Base-by-base conservation (phyloP, 768 basidiomycete species). In the Auriculariales sp. region DNA sequence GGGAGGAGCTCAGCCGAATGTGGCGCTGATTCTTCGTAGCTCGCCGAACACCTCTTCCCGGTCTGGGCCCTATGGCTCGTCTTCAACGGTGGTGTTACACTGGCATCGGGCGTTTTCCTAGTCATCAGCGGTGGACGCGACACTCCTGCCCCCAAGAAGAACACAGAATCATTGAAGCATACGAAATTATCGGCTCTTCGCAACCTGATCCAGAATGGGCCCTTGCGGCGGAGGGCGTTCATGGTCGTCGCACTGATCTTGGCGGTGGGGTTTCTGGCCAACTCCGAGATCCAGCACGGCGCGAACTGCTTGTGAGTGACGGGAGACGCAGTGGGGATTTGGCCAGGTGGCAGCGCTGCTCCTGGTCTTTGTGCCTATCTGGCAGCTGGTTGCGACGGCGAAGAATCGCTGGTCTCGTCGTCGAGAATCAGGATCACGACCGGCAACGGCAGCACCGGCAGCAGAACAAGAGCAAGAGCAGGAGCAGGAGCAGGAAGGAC, bases 361-460 rank as follows among this genome's bases (percentile, higher is more conserved):
- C 12, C 39, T 44, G 4, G 39, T 44, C 22, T 25, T 44, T 0
- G 39, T 44, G 2, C 39, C 39, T 2, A 44, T 44, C 15, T 44
- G 39, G 39, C 39, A 44, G 39, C 22, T 44, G 22, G 39, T 44
- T 25, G 39, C 27, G 0, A 25, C 27, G 39, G 22, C 27, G 5
- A 44, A 44, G 3, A 12, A 44, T 24, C 39, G 39, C 4, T 44
- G 39, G 39, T 44, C 28, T 56, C 55, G 14, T 61, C 56, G 44
- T 64, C 51, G 50, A 64, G 25, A 30, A 64, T 56, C 55, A 67
- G 52, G 60, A 61, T 55, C 29, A 62, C 33, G 53, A 53, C 48
- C 39, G 57, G n/a, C n/a, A n/a, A n/a, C n/a, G n/a, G n/a, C n/a
- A n/a, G n/a, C n/a, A n/a, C n/a, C n/a, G n/a, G n/a, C n/a, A n/a